Evolutionary conservation across 768 basidiomycete species (phyloP).

Genomic region (Cystofilobasidium macerans): DNA sequence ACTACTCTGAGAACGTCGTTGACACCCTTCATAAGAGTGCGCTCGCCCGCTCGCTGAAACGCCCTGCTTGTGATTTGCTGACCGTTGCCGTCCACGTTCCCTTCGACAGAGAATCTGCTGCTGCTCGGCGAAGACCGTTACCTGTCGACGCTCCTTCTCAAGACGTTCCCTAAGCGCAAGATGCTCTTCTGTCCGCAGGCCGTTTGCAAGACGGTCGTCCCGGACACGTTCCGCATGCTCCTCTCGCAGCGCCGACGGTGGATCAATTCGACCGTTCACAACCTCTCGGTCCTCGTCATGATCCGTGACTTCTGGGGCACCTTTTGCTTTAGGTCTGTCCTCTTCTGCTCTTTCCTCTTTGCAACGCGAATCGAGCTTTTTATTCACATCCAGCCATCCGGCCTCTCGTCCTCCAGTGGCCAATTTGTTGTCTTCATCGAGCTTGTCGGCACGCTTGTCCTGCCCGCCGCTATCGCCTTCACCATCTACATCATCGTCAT

Average conservation of each 20-base stretch:
- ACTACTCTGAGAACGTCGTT: conserved; percentile 98
- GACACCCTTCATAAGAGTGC: conserved; percentile 90
- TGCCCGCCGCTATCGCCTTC: conserved; percentile 95
- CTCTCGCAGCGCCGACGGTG: conserved; percentile 94
- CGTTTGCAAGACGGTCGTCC: conserved; percentile 96
- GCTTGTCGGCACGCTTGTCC: conserved; percentile 83
- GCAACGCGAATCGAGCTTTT: no score
- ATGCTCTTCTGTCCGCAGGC: conserved; percentile 98
- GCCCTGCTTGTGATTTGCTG: not conserved
- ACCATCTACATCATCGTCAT: conserved; percentile 84
- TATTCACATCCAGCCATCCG: not conserved
- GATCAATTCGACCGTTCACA: conserved; percentile 89
- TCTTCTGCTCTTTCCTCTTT: conserved; percentile 70
- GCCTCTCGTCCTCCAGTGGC: not conserved
- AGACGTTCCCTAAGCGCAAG: conserved; percentile 99
- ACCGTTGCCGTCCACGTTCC: no score
- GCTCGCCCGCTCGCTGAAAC: not conserved
- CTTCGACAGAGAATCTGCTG: conserved; percentile 75
- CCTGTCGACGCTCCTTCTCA: conserved; percentile 89
- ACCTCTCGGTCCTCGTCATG: conserved; percentile 82
- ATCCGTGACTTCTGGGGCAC: conserved; percentile 98
- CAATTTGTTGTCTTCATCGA: conserved; percentile 61
- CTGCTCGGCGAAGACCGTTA: conserved; percentile 99
- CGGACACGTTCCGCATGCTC: conserved; percentile 85
- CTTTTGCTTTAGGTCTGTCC: conserved; percentile 88